These are phyloP conservation scores for Lentinus tigrinus DNA, from an alignment of 768 basidiomycete genomes.

Conservation along the genomic window DNA sequence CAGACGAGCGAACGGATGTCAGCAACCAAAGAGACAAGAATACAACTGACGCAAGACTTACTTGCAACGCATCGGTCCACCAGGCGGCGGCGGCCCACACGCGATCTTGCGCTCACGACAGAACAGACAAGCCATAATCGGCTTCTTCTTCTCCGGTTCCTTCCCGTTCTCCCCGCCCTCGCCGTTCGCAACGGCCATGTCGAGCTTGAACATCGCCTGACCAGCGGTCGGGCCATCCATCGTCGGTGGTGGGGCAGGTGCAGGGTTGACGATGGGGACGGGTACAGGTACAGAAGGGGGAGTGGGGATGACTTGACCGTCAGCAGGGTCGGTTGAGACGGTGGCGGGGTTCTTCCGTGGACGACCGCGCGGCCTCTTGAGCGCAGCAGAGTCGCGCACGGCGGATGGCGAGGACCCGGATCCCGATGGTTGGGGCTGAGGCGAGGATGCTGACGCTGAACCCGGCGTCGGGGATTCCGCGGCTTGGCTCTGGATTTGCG, in stretches of 20 bases:
- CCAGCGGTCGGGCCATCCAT: constrained; percentile 6
- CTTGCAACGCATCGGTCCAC: constrained; percentile 44
- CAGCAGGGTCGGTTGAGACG: not conserved
- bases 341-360: constrained; percentile 16
- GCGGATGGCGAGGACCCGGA: not conserved
- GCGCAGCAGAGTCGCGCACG: not conserved
- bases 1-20: not conserved
- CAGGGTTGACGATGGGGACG: not conserved
- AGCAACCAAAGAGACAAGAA: not conserved
- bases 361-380: constrained; percentile 20
- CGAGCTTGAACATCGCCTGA: constrained; percentile 25
- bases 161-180: not conserved
- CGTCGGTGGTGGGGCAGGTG: not conserved
- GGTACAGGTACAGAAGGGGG: not conserved
- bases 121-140: constrained; percentile 47
- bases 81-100: constrained; percentile 42
- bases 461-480: too few relatives aligned
- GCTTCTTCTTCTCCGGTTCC: constrained; percentile 38
- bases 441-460: not conserved
- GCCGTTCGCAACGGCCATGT: not conserved
- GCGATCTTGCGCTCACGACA: constrained; percentile 52
- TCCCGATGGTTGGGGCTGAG: not conserved
- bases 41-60: constrained; percentile 25
- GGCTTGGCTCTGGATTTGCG: too few relatives aligned
- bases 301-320: not conserved